Base-by-base conservation (phyloP, 164 flowering plant genomes). In the Macadamia integrifolia region DNA sequence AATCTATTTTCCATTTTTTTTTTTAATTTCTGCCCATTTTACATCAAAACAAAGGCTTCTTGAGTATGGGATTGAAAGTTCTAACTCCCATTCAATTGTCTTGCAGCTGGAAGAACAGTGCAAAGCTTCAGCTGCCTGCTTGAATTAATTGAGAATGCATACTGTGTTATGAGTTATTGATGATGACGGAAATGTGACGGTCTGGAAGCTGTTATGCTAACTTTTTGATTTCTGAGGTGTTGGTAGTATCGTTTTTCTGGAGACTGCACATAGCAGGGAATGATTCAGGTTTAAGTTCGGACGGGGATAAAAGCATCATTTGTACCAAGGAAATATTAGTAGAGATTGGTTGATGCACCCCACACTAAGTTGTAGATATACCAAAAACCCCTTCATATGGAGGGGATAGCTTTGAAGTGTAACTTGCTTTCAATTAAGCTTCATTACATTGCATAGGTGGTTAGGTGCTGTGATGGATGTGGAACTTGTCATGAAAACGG, bases 21-120 rank as follows among this genome's bases (percentile, higher is more conserved):
- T 35, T 35, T 23, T 23, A 23, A 35, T 5, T 35, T 35, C 40
- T 35, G 40, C 40, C 40, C 3, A 35, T 35, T 35, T 35, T 2
- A 35, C 3, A 5, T 35, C 40, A 35, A 35, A 35, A 35, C 40
- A 35, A 5, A 35, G 40, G 40, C 40, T 35, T 35, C 40, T 35
- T 53, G 44, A 15, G 23, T n/a, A 58, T 9, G 50, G 58, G 44
- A 30, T 9, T 13, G 32, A 58, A 60, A 32, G n/a, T 59, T 8
- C 32, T 40, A 18, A 18, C 28, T 6, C 56, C 42, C 23, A 28
- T 66, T 15, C 63, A 2, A 13, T 69, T 31, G 35, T 74, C 62
- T 77, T 72, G 73, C 87, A 89, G 94, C 76, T 89, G 94, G 94
- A 89, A 87, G 58, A 87, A 84, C 61, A 86, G 80, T 55, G 78